Conservation (phyloP, 768 basidiomycete species). For the Mrakia frigida region DNA sequence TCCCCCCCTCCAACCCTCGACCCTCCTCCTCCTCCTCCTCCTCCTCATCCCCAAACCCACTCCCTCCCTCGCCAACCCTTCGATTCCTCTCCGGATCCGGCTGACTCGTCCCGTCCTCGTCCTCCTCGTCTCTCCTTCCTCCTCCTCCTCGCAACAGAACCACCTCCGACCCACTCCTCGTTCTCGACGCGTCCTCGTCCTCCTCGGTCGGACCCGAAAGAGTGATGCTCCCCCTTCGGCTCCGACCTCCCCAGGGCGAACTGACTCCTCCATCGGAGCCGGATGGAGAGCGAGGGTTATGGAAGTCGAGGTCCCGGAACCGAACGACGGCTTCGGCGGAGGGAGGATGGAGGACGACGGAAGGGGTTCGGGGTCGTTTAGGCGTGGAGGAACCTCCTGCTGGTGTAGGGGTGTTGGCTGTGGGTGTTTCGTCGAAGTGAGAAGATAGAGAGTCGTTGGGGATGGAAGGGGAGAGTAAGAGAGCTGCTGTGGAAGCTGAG, state of each 20-base stretch:
- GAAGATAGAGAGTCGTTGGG: no score
- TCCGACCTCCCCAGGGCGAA: neutral
- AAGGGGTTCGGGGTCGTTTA: conserved; percentile 8
- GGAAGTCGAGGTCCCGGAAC: neutral
- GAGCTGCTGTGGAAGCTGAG: neutral
- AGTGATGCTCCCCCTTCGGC: neutral
- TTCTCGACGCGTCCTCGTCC: no score
- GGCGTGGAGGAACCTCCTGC: neutral
- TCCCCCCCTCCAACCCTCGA: neutral
- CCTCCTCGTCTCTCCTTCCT: neutral
- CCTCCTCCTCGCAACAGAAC: neutral
- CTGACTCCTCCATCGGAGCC: neutral
- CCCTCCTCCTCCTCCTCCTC: neutral
- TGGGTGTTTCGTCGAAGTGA: no score
- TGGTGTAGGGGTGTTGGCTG: neutral
- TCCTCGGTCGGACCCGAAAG: no score
- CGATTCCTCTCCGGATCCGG: no score
- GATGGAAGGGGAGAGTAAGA: neutral
- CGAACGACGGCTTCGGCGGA: neutral
- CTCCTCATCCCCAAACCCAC: no score
- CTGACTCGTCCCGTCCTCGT: neutral
- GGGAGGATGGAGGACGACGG: conserved; percentile 10
- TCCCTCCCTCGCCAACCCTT: no score
- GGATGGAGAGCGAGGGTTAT: neutral
- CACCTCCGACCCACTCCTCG: neutral